phyloP scores from a whole-genome alignment of 768 basidiomycete species.

The Myochromella boudieri region DNA sequence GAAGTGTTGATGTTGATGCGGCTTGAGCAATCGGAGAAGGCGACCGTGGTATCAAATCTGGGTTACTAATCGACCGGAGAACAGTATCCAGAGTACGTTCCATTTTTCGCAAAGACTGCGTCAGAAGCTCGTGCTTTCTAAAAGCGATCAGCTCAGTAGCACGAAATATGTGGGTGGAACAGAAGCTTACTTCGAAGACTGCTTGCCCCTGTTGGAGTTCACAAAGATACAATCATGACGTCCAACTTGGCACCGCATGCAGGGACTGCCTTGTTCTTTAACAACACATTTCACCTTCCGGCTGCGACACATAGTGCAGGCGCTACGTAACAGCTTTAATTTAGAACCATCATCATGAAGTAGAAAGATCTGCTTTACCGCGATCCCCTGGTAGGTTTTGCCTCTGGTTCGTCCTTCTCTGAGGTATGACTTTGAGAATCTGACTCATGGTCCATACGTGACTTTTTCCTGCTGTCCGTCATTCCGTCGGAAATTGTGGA shows the following conservation, averaged over 20 bases:
- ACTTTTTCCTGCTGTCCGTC: conserved; percentile 58
- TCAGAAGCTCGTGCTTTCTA: conserved; percentile 84
- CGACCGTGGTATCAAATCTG: conserved; percentile 76
- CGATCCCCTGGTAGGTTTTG: conserved; percentile 87
- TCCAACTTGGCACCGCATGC: conserved; percentile 79
- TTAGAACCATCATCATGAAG: not conserved
- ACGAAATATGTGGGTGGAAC: conserved; percentile 15
- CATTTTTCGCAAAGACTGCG: conserved; percentile 85
- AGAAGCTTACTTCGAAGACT: conserved; percentile 68
- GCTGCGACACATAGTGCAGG: conserved; percentile 88
- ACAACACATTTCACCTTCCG: conserved; percentile 94
- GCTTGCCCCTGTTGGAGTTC: conserved; percentile 93
- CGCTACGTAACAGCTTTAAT: conserved; percentile 46
- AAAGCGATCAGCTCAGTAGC: conserved; percentile 29
- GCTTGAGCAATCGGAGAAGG: conserved; percentile 66
- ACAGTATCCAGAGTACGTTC: conserved; percentile 92
- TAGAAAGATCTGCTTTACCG: conserved; percentile 44
- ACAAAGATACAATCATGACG: conserved; percentile 95
- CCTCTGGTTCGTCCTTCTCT: conserved; percentile 67
- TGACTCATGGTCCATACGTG: conserved; percentile 60
- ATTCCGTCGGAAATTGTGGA: conserved; percentile 40
- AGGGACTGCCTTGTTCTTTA: conserved; percentile 87
- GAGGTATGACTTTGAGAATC: conserved; percentile 50
- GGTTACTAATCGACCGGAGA: conserved; percentile 84
- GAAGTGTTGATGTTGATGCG: conserved; percentile 55